These are phyloP conservation scores for Heimioporus sp. DNA, from an alignment of 768 basidiomycete species.

Conservation along the genomic window DNA sequence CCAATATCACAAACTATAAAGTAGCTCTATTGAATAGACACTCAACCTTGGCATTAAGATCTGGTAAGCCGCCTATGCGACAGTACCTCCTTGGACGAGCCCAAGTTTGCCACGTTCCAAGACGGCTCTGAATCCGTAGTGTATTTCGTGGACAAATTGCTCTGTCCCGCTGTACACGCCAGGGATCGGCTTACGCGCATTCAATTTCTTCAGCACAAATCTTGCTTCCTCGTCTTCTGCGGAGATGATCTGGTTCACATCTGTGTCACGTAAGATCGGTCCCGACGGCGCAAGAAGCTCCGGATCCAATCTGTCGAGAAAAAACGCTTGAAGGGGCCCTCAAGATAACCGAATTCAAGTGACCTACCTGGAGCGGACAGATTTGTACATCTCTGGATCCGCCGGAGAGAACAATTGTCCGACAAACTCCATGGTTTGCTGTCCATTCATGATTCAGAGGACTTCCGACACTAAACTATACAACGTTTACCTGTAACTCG, in stretches of 20 bases:
- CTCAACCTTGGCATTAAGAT: too few species aligned
- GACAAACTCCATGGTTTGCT: slow-evolving; percentile 1
- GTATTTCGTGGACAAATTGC: not conserved
- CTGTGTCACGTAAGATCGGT: not conserved
- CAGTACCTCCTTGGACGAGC: not conserved
- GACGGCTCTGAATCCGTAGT: slow-evolving; percentile 1
- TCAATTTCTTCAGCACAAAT: slow-evolving; percentile 8
- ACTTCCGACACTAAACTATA: too few species aligned
- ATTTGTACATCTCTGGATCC: slow-evolving; percentile 1
- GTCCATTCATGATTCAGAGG: too few species aligned
- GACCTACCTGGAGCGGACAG: too few species aligned
- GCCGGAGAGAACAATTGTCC: not conserved
- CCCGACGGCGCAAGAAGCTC: not conserved
- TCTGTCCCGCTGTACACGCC: not conserved
- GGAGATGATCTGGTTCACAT: not conserved
- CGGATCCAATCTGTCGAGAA: not conserved
- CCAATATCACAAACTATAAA: too few species aligned
- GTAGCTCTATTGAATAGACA: too few species aligned
- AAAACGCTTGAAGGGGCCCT: too few species aligned
- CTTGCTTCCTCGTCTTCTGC: slow-evolving; percentile 6
- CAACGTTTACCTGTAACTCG: not conserved
- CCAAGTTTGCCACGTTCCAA: not conserved
- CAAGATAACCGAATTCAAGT: too few species aligned
- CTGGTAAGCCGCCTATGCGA: too few species aligned
- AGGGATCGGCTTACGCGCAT: slow-evolving; percentile 3